Evolutionary conservation across 2,329 filamentous ascomycete species (phyloP), one percentile per base, ranked within the genome.

Genomic region (Cryphonectria naterciae): DNA sequence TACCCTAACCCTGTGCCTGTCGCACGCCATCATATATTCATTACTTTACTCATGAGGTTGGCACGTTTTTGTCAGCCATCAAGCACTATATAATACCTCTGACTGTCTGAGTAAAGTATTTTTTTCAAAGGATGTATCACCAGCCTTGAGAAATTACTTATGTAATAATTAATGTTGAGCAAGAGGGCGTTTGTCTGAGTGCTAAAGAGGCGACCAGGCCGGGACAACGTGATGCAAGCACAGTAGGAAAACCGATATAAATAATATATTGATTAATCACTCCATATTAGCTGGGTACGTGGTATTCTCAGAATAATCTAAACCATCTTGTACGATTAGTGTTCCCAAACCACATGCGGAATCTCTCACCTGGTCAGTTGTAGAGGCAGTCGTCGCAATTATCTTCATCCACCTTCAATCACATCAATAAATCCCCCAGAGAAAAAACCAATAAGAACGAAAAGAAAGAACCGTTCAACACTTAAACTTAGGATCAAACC

Each of bases 381-480:
- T 56, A 17, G 25, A 17, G 32, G 54, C 8, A 22, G 46, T n/a
- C 22, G 22, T 0, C 17, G 19, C 22, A n/a, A 49, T n/a, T 22
- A 46, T 22, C 17, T 46, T 22, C 52, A 15, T 37, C 25, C 17
- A 17, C 56, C 28, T 19, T 35, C 56, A 19, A 3, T 35, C 56
- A 19, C 4, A 60, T 19, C 2, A 5, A 22, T 15, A 39, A 56
- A 0, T 25, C n/a, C n/a, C 11, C 19, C 6, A 49, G 1, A 2
- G 5, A 22, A 22, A 49, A 22, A 22, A 49, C 37, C 37, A 39
- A 13, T 13, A 15, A 17, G 3, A 43, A 17, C 13, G 13, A 43
- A 43, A 43, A 13, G 41, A 43, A 15, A 43, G 32, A 17, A 25
- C 22, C 43, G n/a, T 35, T 62, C 15, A 68, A 22, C 71, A 73